Evolutionary conservation across 2,329 filamentous ascomycete genomes (phyloP).

Genomic region (Diaporthe sp.): DNA sequence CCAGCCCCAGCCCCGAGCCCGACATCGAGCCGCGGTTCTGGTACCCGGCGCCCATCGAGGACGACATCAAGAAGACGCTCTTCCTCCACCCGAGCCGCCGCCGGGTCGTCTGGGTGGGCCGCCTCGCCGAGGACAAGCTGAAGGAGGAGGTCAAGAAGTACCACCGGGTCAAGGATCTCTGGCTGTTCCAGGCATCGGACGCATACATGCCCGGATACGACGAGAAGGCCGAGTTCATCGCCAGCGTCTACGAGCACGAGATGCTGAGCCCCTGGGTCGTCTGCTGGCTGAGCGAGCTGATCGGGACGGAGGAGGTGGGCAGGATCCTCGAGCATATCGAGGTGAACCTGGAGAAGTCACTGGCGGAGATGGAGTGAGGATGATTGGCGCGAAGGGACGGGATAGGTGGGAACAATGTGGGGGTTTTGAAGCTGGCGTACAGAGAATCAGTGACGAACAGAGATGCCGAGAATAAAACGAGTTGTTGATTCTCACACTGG

Average conservation of each 20-base stretch:
- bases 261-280: slow-evolving; percentile 36
- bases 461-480: neutral
- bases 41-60: slow-evolving; percentile 29
- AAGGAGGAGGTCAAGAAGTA: slow-evolving; percentile 35
- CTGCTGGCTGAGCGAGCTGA: slow-evolving; percentile 36
- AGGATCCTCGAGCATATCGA: slow-evolving; percentile 14
- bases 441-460: neutral
- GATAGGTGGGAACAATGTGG: neutral
- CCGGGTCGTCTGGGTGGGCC: slow-evolving; percentile 22
- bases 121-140: slow-evolving; percentile 32
- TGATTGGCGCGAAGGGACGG: neutral
- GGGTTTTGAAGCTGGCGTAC: neutral
- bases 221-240: slow-evolving; percentile 31
- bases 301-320: slow-evolving; percentile 21
- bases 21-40: slow-evolving; percentile 17
- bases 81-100: slow-evolving; percentile 16
- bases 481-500: neutral
- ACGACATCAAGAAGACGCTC: slow-evolving; percentile 40
- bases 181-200: slow-evolving; percentile 34
- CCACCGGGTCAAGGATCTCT: slow-evolving; percentile 38
- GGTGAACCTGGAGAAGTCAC: slow-evolving; percentile 13
- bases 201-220: slow-evolving; percentile 26
- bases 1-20: neutral
- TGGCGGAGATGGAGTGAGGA: slow-evolving; percentile 18
- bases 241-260: slow-evolving; percentile 27